A percentile compares a stretch with the other conserved stretches of the same genome.
Evolutionary conservation across 2,329 filamentous ascomycete species (phyloP).

Genomic region (Aspergillus latus): DNA sequence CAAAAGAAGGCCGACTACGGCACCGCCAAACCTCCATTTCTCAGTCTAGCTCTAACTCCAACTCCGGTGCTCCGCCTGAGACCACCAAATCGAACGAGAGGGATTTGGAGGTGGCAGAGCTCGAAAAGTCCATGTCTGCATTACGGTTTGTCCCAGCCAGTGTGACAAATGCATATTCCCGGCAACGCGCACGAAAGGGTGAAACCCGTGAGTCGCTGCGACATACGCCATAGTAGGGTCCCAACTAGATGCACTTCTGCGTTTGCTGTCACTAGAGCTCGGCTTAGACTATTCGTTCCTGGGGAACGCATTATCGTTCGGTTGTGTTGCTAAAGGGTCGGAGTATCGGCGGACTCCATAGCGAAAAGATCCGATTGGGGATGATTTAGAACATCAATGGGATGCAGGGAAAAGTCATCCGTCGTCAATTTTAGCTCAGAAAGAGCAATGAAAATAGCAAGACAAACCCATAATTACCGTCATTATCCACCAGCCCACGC

Average conservation of each 20-base stretch:
- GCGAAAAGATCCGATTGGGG: too few relatives aligned
- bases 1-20: slow-evolving; percentile 36
- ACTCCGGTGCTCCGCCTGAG: neutral
- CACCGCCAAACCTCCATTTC: slow-evolving; percentile 34
- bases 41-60: slow-evolving; percentile 2
- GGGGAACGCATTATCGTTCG: too few relatives aligned
- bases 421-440: neutral
- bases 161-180: slow-evolving; percentile 30
- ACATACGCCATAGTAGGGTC: neutral
- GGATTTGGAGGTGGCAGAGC: slow-evolving; percentile 41
- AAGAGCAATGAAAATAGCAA: neutral
- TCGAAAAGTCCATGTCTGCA: slow-evolving; percentile 47
- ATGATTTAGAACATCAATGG: neutral
- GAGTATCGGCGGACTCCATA: too few relatives aligned
- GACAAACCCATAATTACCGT: neutral
- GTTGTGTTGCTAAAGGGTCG: too few relatives aligned
- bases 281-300: too few relatives aligned
- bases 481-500: slow-evolving; percentile 7
- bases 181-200: neutral
- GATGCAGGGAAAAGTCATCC: slow-evolving; percentile 1
- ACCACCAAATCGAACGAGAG: slow-evolving; percentile 18
- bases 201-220: neutral
- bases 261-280: too few relatives aligned
- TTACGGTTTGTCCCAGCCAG: slow-evolving; percentile 47
- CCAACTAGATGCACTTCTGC: too few relatives aligned